Percentiles rank a stretch among this genome's conserved stretches.
Evolutionary conservation across 768 basidiomycete species (phyloP).

Genomic region (Amanita phalloides): DNA sequence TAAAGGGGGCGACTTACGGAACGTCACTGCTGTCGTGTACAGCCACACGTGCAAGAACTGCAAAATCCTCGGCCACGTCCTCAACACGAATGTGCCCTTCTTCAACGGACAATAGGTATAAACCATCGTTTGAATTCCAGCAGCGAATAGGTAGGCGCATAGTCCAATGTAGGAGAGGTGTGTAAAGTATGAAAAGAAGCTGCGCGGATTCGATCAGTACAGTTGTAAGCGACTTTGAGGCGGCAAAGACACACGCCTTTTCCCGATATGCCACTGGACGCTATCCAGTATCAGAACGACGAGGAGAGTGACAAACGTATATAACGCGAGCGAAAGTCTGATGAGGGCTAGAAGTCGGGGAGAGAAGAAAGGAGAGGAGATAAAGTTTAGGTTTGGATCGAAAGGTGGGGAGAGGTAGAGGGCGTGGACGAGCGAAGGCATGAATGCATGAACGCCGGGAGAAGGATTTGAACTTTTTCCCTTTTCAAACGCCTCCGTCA

Average conservation of each 20-base stretch:
- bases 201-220: constrained; percentile 12
- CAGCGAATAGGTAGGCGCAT: constrained; percentile 50
- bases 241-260: constrained; percentile 14
- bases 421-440: not conserved
- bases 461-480: too few species aligned
- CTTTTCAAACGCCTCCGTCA: too few species aligned
- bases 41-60: constrained; percentile 50
- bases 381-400: constrained; percentile 25
- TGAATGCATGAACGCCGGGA: not conserved
- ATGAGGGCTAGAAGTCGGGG: constrained; percentile 31
- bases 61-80: constrained; percentile 43
- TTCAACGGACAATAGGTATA: constrained; percentile 8
- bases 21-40: constrained; percentile 37
- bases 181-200: constrained; percentile 60
- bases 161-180: constrained; percentile 51
- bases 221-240: too few species aligned
- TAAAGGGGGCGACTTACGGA: constrained; percentile 31
- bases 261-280: constrained; percentile 17
- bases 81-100: constrained; percentile 39
- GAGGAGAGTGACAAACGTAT: constrained; percentile 31
- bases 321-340: constrained; percentile 39
- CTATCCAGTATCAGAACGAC: constrained; percentile 25
- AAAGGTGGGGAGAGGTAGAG: constrained; percentile 13
- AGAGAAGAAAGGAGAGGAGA: constrained; percentile 40
- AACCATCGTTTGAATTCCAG: constrained; percentile 45